Base-by-base conservation (phyloP, 352 stramenopile genomes). In the Globisporangium takayamanum region DNA sequence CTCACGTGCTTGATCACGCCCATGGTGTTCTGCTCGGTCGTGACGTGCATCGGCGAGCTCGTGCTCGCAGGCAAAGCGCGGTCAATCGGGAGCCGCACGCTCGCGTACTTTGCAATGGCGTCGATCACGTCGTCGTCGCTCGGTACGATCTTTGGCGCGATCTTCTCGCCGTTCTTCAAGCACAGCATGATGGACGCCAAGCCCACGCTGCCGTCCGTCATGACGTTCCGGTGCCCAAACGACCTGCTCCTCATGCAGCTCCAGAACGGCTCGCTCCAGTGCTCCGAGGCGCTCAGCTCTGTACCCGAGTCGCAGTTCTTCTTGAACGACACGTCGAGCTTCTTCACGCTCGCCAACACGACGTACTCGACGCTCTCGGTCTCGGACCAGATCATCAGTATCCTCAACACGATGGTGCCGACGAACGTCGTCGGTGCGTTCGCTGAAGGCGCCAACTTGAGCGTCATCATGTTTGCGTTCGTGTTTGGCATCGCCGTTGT, bases 341-440 rank as follows among this genome's bases (percentile, higher is more conserved):
- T 78, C 47, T 79, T 88, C 55, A 36, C 65, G 47, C 60, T 61
- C 11, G 58, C 66, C 3, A 57, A 74, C 42, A 70, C 67, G 12
- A 68, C 70, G 22, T 81, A 75, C 60, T 59, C 68, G 36, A 63
- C 65, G 45, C 67, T 88, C 44, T 78, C 69, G 37, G 72, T 90
- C 8, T 84, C 78, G 7, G 76, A 90, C 61, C 78, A 90, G 60
- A 65, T 91, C 55, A 85, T 92, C 56, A 66, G 61, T 41, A 91
- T 90, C 59, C 51, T 88, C 44, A 73, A 75, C 36, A 63, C 74
- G 41, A 66, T 89, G 37, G 75, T 93, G 57, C 84, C 84, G 14
- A 68, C 79, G 37, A 92, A 94, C 63, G 82, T 92, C 51, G 71
- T 89, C 48, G 62, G 70, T n/a, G 71, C 80, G 0, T 85, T 94